Percentiles rank a stretch among this genome's conserved stretches.
phyloP scores from a whole-genome alignment of 2,329 filamentous ascomycete genomes.

The Chaetomium strumarium region DNA sequence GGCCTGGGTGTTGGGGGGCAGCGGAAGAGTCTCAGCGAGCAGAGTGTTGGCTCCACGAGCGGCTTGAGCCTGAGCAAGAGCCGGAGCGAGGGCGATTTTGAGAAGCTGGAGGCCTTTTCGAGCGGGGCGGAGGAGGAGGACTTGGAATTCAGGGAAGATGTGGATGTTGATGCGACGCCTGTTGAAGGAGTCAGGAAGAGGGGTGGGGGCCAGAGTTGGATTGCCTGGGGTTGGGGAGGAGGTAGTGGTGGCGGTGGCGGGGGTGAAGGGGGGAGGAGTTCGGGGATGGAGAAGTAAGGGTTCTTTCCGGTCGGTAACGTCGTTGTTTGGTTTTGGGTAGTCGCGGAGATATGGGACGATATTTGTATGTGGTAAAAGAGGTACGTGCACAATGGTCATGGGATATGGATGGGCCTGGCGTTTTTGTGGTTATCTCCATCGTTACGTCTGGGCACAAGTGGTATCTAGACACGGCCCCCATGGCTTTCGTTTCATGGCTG shows the following conservation, averaged over 20 bases:
- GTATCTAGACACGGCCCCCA: neutral
- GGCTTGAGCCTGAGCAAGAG: conserved; percentile 71
- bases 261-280: conserved; percentile 29
- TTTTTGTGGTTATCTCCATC: neutral
- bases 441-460: neutral
- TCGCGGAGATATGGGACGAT: neutral
- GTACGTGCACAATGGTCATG: neutral
- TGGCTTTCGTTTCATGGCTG: neutral
- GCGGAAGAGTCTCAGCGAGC: conserved; percentile 38
- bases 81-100: conserved; percentile 81
- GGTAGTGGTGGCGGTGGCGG: conserved; percentile 22
- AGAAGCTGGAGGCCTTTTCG: conserved; percentile 71
- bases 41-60: conserved; percentile 48
- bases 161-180: conserved; percentile 18
- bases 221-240: conserved; percentile 43
- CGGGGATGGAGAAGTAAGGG: conserved; percentile 33
- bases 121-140: conserved; percentile 52
- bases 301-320: neutral
- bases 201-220: conserved; percentile 38
- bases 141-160: conserved; percentile 20
- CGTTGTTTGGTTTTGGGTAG: neutral
- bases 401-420: neutral
- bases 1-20: neutral
- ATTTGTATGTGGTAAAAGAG: neutral
- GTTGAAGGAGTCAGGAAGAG: conserved; percentile 16